Evolutionary conservation across 2,329 filamentous ascomycete species (phyloP).

Genomic region (Lecanoromycetidae sp.): DNA sequence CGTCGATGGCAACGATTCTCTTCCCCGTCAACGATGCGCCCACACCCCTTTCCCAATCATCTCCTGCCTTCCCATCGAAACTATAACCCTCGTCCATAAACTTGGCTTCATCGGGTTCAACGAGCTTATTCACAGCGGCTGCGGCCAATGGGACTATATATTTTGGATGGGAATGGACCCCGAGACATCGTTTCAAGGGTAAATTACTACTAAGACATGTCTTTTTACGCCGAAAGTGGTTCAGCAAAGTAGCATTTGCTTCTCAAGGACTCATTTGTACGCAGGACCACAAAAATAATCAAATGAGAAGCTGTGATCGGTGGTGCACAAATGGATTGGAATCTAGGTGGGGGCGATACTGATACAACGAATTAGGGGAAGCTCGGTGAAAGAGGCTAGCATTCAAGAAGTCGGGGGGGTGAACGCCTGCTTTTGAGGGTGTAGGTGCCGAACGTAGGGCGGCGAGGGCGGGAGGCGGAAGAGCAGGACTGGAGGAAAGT

Average conservation of each 20-base stretch:
- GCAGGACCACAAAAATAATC: conserved; percentile 86
- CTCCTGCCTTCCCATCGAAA: conserved; percentile 92
- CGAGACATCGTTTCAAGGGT: too few species aligned
- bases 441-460: conserved; percentile 74
- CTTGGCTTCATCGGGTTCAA: conserved; percentile 51
- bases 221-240: too few species aligned
- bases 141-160: conserved; percentile 94
- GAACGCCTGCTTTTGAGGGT: conserved; percentile 83
- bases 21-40: conserved; percentile 76
- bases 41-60: conserved; percentile 84
- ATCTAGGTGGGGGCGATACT: conserved; percentile 66
- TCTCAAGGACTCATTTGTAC: too few species aligned
- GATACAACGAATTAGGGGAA: conserved; percentile 63
- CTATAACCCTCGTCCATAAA: conserved; percentile 67
- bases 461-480: conserved; percentile 54
- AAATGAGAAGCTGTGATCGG: conserved; percentile 40
- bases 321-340: conserved; percentile 32
- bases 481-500: conserved; percentile 61
- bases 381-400: conserved; percentile 84
- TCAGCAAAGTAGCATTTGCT: too few species aligned
- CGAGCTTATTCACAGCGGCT: conserved; percentile 63
- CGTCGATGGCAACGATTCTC: conserved; percentile 81
- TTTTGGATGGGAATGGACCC: too few species aligned
- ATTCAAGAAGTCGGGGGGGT: conserved; percentile 96
- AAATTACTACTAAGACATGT: too few species aligned